These are phyloP conservation scores for Pelagomonas calceolata DNA, from an alignment of 108 stramenopile species.

Conservation along the genomic window DNA sequence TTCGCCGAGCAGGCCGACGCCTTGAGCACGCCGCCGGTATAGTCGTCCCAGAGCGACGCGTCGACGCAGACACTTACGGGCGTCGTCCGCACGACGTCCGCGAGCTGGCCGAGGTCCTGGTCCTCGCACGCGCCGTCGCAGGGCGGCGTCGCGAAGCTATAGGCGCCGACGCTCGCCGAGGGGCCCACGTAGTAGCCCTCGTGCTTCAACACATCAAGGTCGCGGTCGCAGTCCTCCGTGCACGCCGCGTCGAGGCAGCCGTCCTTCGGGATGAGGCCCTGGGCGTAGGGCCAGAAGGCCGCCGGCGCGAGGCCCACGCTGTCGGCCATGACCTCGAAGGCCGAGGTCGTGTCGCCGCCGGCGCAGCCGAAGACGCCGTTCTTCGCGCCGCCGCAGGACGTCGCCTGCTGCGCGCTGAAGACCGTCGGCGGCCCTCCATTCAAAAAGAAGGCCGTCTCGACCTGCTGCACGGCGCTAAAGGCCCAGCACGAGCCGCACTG, in stretches of 20 bases:
- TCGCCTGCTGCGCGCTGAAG: conserved; percentile 24
- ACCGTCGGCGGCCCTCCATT: conserved; percentile 12
- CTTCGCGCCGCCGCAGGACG: conserved; percentile 19
- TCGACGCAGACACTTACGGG: conserved; percentile 5
- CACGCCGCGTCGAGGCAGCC: background rate
- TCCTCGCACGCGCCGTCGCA: background rate
- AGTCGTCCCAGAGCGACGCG: conserved; percentile 16
- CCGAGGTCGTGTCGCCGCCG: background rate
- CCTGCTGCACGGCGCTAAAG: conserved; percentile 31
- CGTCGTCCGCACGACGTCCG: background rate
- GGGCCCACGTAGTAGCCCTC: background rate
- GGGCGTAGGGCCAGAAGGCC: background rate
- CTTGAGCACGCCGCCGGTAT: conserved; percentile 22
- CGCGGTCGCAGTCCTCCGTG: background rate
- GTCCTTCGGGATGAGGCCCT: background rate
- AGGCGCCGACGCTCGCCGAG: background rate
- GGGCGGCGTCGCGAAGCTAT: background rate
- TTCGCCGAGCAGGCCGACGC: conserved; percentile 12
- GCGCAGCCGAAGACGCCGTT: conserved; percentile 1
- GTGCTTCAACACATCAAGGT: background rate
- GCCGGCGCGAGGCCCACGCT: background rate
- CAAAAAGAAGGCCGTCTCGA: conserved; percentile 28
- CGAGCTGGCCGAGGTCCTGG: background rate
- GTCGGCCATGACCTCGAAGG: background rate
- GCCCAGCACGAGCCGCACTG: conserved; percentile 57